Evolutionary conservation across 208 protist genomes (phyloP), one percentile per base, ranked within the genome.

Genomic region (Trypanosoma cruzi): DNA sequence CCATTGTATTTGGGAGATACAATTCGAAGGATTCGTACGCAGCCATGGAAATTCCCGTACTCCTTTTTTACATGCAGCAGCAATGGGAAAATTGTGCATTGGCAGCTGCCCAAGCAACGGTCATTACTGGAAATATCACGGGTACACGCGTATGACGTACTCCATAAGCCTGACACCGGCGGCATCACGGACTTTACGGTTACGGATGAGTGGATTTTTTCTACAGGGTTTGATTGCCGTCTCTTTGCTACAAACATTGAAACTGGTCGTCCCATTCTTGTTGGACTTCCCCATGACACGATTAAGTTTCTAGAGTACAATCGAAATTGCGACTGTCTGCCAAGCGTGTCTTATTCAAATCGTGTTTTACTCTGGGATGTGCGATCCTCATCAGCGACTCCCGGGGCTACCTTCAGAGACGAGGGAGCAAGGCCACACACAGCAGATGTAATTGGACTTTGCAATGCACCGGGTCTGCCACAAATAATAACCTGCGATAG

Each of bases 401-500:
- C 71, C 26, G 78, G 81, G 24, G 71, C 76, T 2, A n/a, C 60
- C 4, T 80, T 94, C 54, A 24, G 42, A 14, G 64, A 69, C 60
- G 64, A 66, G 14, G 50, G 54, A 22, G 18, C 79, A 46, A 58
- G 52, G 18, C 71, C 57, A 55, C 74, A 84, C 42, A 55, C 73
- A 42, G 64, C 64, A 20, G 73, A 81, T 31, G 64, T 96, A 4
- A 76, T 95, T 42, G 77, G 82, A 28, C 61, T 97, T 14, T 53
- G 69, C 42, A 81, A 82, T 57, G 69, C 89, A 28, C 75, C 57
- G 13, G 79, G 84, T 53, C 55, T 82, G 5, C 82, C 89, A 16
- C 84, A 94, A 56, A 62, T 93, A 22, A 76, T 96, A 37, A 93
- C 84, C 13, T 79, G 76, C 20, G 93, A 97, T 64, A 69, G 57